phyloP scores from a whole-genome alignment of 176 grass and related monocot genomes.

The Raddia distichophylla region DNA sequence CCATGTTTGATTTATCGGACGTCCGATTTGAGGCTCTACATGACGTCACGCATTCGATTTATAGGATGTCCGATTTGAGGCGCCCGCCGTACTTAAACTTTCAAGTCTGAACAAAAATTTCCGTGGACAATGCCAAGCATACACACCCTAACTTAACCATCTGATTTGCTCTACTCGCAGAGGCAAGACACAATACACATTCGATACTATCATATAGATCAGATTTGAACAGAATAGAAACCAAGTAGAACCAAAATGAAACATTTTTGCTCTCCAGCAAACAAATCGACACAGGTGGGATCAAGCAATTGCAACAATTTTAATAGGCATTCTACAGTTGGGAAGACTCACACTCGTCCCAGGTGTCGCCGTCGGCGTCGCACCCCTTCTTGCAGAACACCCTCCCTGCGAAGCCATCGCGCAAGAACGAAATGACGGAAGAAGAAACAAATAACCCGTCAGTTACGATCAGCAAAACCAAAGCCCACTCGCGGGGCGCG shows the following conservation, averaged over 20 bases:
- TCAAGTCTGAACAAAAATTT: background rate
- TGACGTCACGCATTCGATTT: no score
- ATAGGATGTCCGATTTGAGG: no score
- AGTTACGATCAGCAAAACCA: conserved; percentile 9
- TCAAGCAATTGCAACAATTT: background rate
- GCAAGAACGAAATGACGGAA: background rate
- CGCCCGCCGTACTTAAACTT: background rate
- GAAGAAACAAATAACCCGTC: background rate
- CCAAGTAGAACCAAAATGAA: background rate
- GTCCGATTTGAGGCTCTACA: no score
- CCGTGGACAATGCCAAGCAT: background rate
- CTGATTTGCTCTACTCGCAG: background rate
- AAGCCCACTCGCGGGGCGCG: background rate
- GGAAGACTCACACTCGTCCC: conserved; percentile 82
- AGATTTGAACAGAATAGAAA: background rate
- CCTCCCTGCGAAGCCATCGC: conserved; percentile 62
- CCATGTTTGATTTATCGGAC: no score
- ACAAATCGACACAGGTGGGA: background rate
- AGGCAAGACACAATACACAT: background rate
- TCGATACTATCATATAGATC: background rate
- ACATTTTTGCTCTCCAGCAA: background rate
- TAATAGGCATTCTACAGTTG: background rate
- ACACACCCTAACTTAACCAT: background rate
- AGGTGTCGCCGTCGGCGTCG: conserved; percentile 81
- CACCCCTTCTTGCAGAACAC: conserved; percentile 99